A percentile compares a stretch with the other conserved stretches of the same genome.
phyloP scores from a whole-genome alignment of 73 alveolate genomes.

The Paramecium sexaurelia region DNA sequence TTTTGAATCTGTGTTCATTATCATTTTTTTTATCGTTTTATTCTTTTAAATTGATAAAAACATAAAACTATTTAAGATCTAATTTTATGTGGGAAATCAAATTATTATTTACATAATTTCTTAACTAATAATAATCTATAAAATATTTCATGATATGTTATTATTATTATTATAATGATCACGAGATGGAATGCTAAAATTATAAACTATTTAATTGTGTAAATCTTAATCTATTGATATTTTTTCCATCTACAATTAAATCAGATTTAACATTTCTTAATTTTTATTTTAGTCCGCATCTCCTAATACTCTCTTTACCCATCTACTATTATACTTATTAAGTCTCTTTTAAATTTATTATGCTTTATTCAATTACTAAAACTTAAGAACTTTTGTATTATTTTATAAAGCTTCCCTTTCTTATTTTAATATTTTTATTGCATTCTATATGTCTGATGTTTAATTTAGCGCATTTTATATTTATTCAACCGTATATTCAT shows the following conservation, averaged over 20 bases:
- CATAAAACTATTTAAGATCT: no score
- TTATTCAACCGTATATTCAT: neutral
- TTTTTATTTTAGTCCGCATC: neutral
- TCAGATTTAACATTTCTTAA: neutral
- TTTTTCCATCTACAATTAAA: neutral
- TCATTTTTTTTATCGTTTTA: no score
- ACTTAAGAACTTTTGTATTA: neutral
- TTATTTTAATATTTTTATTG: constrained; percentile 25
- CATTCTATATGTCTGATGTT: neutral
- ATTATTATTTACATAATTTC: neutral
- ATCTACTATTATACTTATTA: neutral
- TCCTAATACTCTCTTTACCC: neutral
- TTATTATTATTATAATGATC: neutral
- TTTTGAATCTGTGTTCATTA: no score
- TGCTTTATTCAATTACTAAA: constrained; percentile 14
- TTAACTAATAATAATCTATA: neutral
- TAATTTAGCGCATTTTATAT: neutral
- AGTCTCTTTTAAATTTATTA: neutral
- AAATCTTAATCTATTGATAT: neutral
- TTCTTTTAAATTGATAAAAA: no score
- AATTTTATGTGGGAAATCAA: neutral
- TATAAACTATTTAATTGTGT: neutral
- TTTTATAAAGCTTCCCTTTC: constrained; percentile 24
- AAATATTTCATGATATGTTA: neutral
- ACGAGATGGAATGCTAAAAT: neutral